Conservation (phyloP, 225 moss, liverwort and hornwort species). For the Anthoceros angustus region DNA sequence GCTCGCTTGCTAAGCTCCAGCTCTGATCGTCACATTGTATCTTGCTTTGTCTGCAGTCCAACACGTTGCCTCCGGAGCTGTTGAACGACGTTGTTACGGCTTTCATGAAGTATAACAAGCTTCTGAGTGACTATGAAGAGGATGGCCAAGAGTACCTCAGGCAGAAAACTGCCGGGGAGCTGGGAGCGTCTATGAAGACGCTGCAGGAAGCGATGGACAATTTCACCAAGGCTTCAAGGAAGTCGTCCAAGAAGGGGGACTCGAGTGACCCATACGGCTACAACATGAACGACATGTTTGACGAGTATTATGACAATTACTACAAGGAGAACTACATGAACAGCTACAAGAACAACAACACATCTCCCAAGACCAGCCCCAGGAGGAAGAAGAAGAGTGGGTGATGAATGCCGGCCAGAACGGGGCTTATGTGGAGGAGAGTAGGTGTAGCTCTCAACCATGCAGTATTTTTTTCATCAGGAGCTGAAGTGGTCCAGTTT, state of each 20-base stretch:
- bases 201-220: background rate
- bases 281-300: constrained; percentile 2
- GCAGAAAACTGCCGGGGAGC: background rate
- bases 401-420: too few species aligned
- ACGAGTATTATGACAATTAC: constrained; percentile 2
- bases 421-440: too few species aligned
- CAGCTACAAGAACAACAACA: too few species aligned
- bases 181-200: constrained; percentile 1
- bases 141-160: constrained; percentile 1
- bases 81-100: background rate
- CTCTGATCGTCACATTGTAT: background rate
- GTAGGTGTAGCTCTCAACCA: too few species aligned
- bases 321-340: background rate
- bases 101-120: background rate
- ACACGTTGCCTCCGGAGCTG: background rate
- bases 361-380: too few species aligned
- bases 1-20: background rate
- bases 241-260: background rate
- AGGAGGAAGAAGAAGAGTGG: too few species aligned
- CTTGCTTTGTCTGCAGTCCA: background rate
- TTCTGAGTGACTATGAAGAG: background rate
- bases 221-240: constrained; percentile 2
- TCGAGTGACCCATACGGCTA: constrained; percentile 1
- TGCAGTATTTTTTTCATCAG: too few species aligned
- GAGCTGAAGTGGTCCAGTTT: too few species aligned